These are phyloP conservation scores for Cyberlindnera bimundalis DNA, from an alignment of 805 yeast genomes.

Conservation along the genomic window DNA sequence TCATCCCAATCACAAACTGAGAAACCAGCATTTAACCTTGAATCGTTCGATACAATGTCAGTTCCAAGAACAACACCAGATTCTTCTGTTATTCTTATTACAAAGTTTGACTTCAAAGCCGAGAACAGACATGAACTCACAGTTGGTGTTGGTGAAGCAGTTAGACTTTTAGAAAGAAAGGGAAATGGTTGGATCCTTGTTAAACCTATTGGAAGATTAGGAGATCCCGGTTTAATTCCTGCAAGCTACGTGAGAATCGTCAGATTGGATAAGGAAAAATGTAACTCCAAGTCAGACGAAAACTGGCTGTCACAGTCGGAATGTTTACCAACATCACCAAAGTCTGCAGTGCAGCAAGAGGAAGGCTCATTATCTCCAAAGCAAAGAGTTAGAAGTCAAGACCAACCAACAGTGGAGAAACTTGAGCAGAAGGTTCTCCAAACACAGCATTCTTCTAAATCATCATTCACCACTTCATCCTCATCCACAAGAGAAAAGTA, in stretches of 20 bases:
- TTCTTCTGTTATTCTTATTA: constrained; percentile 36
- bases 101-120: constrained; percentile 43
- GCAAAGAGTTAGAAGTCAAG: constrained; percentile 8
- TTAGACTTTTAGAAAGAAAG: constrained; percentile 44
- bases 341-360: background rate
- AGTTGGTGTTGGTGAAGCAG: constrained; percentile 47
- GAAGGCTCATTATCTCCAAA: background rate
- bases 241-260: constrained; percentile 46
- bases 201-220: constrained; percentile 46
- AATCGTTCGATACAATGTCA: background rate
- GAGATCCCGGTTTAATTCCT: constrained; percentile 49
- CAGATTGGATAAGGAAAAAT: constrained; percentile 32
- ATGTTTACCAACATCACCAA: background rate
- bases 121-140: constrained; percentile 43
- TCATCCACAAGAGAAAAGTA: constrained; percentile 8
- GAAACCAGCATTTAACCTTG: background rate
- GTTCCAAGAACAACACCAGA: constrained; percentile 16
- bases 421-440: constrained; percentile 2
- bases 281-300: constrained; percentile 18
- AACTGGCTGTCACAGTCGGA: constrained; percentile 20
- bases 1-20: too few species aligned
- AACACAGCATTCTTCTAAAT: constrained; percentile 1
- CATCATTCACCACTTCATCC: constrained; percentile 2
- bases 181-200: constrained; percentile 56
- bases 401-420: constrained; percentile 22